Evolutionary conservation across 2,329 filamentous ascomycete species (phyloP).

Genomic region (Talaromyces sp.): DNA sequence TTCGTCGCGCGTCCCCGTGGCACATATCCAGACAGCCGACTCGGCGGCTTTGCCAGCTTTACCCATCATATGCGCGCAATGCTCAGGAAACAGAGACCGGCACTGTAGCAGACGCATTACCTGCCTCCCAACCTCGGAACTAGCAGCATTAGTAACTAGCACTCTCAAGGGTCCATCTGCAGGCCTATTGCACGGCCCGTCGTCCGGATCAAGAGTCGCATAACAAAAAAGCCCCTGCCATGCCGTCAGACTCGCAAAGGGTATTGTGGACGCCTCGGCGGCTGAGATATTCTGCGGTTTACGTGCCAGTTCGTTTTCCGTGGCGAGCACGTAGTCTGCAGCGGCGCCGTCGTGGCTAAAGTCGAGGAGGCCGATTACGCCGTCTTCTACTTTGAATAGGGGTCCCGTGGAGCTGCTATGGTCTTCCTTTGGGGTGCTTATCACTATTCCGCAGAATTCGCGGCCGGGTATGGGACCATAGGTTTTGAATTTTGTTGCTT

Average conservation of each 20-base stretch:
- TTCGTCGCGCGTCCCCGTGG: conserved; percentile 25
- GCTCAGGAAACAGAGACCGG: conserved; percentile 25
- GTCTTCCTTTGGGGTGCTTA: conserved; percentile 29
- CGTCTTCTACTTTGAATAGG: conserved; percentile 36
- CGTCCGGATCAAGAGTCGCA: conserved; percentile 26
- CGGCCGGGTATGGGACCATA: conserved; percentile 34
- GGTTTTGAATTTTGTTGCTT: conserved; percentile 14
- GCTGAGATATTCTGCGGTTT: conserved; percentile 34
- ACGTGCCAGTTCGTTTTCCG: conserved; percentile 34
- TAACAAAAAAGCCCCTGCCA: conserved; percentile 40
- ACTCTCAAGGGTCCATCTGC: conserved; percentile 25
- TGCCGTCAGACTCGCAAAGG: conserved; percentile 35
- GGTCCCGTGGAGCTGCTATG: conserved; percentile 27
- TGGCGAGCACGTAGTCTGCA: conserved; percentile 36
- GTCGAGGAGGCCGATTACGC: conserved; percentile 35
- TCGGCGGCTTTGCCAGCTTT: conserved; percentile 1
- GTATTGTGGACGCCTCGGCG: conserved; percentile 32
- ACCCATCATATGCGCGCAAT: conserved; percentile 6
- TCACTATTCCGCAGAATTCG: conserved; percentile 37
- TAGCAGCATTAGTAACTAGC: conserved; percentile 34
- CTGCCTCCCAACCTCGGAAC: conserved; percentile 33
- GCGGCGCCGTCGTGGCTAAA: conserved; percentile 35
- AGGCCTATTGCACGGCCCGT: conserved; percentile 12
- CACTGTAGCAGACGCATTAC: conserved; percentile 35
- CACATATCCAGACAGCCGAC: conserved; percentile 32